Evolutionary conservation across 441 rosid genomes (phyloP).

Genomic region (Eutrema salsugineum): DNA sequence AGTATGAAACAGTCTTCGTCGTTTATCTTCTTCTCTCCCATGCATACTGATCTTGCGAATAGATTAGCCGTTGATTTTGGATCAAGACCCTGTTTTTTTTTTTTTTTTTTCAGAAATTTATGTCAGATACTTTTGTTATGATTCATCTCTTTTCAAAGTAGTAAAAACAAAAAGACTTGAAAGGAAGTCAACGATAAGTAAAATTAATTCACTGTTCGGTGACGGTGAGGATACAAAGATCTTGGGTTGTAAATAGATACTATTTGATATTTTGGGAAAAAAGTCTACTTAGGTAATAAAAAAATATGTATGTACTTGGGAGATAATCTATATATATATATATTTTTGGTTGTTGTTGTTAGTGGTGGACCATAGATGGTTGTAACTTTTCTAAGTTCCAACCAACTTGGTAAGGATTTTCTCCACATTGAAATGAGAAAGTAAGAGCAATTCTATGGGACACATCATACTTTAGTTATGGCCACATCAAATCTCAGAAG

Average conservation of each 20-base stretch:
- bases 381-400: slow-evolving; percentile 16
- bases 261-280: neutral
- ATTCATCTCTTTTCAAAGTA: neutral
- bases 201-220: neutral
- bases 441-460: neutral
- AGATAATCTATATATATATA: slow-evolving; percentile 2
- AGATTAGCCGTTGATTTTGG: slow-evolving; percentile 79
- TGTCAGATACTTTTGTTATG: neutral
- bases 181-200: slow-evolving; percentile 5
- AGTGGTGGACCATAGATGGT: slow-evolving; percentile 31
- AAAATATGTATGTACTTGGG: neutral
- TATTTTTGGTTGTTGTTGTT: slow-evolving; percentile 9
- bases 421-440: slow-evolving; percentile 4
- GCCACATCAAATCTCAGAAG: neutral
- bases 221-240: neutral
- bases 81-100: slow-evolving; percentile 74
- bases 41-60: slow-evolving; percentile 46
- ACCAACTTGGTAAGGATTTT: slow-evolving; percentile 9
- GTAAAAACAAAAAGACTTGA: neutral
- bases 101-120: neutral
- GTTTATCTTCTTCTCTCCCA: slow-evolving; percentile 37
- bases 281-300: slow-evolving; percentile 6
- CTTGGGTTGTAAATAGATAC: neutral
- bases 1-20: slow-evolving; percentile 41
- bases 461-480: slow-evolving; percentile 8